Conservation (phyloP, 768 basidiomycete species). For the Naematelia encephala region DNA sequence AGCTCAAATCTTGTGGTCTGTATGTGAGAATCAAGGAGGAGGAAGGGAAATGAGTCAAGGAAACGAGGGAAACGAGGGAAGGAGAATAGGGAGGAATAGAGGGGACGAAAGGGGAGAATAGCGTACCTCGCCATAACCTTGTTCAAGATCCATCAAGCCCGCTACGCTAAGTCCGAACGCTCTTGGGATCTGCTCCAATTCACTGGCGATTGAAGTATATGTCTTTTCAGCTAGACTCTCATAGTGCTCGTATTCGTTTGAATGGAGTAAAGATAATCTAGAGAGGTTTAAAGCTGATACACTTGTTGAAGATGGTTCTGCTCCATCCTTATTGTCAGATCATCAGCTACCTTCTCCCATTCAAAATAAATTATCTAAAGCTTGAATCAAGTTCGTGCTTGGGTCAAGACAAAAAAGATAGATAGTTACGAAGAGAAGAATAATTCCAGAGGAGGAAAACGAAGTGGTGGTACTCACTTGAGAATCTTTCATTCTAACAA, state of each 20-base stretch:
- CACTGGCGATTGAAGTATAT: conserved; percentile 28
- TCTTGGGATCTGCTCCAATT: conserved; percentile 34
- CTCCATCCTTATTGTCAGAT: conserved; percentile 26
- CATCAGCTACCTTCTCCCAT: background rate
- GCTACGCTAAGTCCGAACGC: conserved; percentile 32
- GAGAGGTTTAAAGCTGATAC: conserved; percentile 36
- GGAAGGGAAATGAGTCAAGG: background rate
- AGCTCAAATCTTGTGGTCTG: too few relatives aligned
- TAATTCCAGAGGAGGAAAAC: too few relatives aligned
- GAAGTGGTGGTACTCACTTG: too few relatives aligned
- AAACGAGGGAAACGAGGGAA: background rate
- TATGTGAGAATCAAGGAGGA: background rate
- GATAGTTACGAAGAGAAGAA: too few relatives aligned
- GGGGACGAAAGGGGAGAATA: background rate
- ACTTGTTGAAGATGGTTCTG: conserved; percentile 39
- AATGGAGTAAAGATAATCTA: conserved; percentile 25
- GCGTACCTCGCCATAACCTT: conserved; percentile 37
- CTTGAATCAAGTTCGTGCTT: too few relatives aligned
- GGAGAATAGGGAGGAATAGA: background rate
- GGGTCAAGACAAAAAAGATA: too few relatives aligned
- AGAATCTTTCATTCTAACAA: conserved; percentile 53
- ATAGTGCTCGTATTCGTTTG: conserved; percentile 26
- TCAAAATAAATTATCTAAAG: too few relatives aligned
- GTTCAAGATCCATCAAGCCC: conserved; percentile 35
- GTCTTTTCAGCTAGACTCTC: conserved; percentile 25